phyloP scores from a whole-genome alignment of 164 flowering plant genomes.

The Magnolia changhungtana region DNA sequence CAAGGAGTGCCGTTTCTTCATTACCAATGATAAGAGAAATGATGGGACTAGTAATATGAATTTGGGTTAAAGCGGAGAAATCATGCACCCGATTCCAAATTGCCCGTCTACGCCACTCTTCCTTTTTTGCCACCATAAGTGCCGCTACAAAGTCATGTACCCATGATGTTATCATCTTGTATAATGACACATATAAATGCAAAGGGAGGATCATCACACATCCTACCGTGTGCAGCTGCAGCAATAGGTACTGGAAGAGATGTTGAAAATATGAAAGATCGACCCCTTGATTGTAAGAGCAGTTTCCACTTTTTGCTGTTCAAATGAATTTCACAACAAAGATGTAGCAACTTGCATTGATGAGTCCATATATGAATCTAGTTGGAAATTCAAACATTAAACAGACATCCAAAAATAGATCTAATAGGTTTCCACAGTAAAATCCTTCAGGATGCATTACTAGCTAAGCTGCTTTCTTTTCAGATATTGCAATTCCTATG shows the following conservation, averaged over 20 bases:
- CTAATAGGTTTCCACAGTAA: background rate
- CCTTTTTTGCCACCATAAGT: slow-evolving; percentile 67
- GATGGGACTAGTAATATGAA: slow-evolving; percentile 76
- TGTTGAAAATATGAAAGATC: slow-evolving; percentile 90
- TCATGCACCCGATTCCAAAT: slow-evolving; percentile 74
- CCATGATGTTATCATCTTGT: no score
- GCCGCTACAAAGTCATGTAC: slow-evolving; percentile 57
- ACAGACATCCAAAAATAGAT: background rate
- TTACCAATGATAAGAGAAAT: slow-evolving; percentile 76
- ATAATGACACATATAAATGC: background rate
- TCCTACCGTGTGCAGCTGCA: slow-evolving; percentile 85
- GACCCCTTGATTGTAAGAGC: slow-evolving; percentile 79
- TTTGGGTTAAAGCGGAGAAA: slow-evolving; percentile 59
- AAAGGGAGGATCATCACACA: no score
- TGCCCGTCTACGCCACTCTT: slow-evolving; percentile 76
- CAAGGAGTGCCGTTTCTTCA: slow-evolving; percentile 77
- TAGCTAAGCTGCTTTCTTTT: background rate
- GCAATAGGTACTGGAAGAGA: slow-evolving; percentile 68
- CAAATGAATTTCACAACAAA: background rate
- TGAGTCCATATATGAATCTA: background rate
- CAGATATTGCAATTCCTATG: background rate
- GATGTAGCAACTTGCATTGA: background rate
- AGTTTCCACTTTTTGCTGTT: slow-evolving; percentile 88
- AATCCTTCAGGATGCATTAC: background rate
- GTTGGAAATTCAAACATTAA: background rate